Evolutionary conservation across 139 green algal genomes (phyloP), one percentile per base, ranked within the genome.

Genomic region (Closterium sp.): DNA sequence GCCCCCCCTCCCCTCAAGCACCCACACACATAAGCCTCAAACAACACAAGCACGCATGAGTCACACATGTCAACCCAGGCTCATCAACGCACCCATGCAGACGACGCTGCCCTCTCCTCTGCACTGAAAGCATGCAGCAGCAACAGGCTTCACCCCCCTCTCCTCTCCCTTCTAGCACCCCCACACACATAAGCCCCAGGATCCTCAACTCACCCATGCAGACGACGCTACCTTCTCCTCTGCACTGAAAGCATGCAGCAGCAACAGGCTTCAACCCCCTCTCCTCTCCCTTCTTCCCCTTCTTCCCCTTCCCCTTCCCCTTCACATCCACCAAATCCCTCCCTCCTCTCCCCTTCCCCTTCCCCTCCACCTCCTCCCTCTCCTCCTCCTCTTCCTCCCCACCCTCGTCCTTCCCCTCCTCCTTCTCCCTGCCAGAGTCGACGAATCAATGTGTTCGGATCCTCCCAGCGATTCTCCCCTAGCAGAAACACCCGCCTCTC

Each of bases 261-360:
- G 21, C 11, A 70, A 24, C 62, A 79, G 62, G 62, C 62, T 79
- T 79, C 62, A 79, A 79, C 13, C 86, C 31, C 86, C 31, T 17
- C 2, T 34, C 86, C 17, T 4, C 86, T 45, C 86, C 86, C 31
- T 34, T 89, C 86, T 34, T 89, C 86, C 31, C 31, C 31, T 89
- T 89, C 31, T 38, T 89, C 29, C 29, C 85, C 86, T 38, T n/a
- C n/a, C n/a, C n/a, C n/a, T n/a, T 38, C 86, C 86, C 86, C 86
- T 38, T 38, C 11, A 34, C 29, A 31, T 88, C 29, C 29, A 73
- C 29, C 29, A 31, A 31, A 30, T 88, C 29, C 86, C 19, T 38
- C 86, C 86, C 17, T 24, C 86, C 17, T 22, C 17, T 89, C 86
- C 31, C 85, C 86, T 38, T 38, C 86, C 31, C 86, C 86, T 38